Conservation (phyloP, 2,329 filamentous ascomycete species). For the Trichoderma hamatum region DNA sequence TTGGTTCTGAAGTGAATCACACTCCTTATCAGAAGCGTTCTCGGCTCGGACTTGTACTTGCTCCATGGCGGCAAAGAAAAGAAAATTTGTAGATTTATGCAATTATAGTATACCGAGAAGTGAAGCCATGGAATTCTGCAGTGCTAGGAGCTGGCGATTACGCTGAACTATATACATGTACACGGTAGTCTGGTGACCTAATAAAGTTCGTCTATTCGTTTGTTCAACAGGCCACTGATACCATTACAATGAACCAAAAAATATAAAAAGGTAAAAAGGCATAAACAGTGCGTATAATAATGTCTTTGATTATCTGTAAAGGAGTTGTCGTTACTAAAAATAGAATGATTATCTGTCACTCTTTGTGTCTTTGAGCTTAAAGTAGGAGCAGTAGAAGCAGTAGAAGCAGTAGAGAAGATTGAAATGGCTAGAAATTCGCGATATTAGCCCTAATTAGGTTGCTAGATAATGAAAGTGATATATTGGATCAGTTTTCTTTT, state of each 20-base stretch:
- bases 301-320: not conserved
- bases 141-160: not conserved
- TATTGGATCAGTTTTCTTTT: not conserved
- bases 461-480: not conserved
- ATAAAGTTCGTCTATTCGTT: not conserved
- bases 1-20: not conserved
- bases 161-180: not conserved
- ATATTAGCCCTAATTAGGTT: not conserved
- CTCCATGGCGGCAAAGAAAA: not conserved
- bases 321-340: not conserved
- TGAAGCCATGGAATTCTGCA: not conserved
- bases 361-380: not conserved
- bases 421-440: too few species aligned
- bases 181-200: too few species aligned
- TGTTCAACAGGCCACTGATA: not conserved
- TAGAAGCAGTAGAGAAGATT: not conserved
- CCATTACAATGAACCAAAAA: not conserved
- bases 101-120: not conserved
- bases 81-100: not conserved
- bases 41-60: not conserved
- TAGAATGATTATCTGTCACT: not conserved
- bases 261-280: not conserved
- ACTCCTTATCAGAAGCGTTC: not conserved
- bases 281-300: not conserved
- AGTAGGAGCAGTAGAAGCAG: not conserved